These are phyloP conservation scores for Hericium coralloides DNA, from an alignment of 768 basidiomycete genomes.

Conservation along the genomic window DNA sequence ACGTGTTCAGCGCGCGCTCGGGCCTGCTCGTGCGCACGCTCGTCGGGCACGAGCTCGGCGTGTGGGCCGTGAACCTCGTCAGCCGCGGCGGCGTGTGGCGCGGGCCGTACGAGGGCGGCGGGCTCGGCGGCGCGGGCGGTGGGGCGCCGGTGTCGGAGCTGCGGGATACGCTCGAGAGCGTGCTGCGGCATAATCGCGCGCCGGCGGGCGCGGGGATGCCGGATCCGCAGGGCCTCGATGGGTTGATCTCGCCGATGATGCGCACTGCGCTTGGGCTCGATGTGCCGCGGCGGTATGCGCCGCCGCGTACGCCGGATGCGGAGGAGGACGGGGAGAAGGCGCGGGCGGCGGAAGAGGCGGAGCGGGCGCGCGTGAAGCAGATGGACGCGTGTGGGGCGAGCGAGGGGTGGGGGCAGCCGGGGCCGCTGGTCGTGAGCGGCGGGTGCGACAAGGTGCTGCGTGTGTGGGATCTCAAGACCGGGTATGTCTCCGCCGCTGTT, in stretches of 20 bases:
- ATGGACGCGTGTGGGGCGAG: conserved; percentile 57
- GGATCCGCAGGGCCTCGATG: conserved; percentile 11
- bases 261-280: conserved; percentile 43
- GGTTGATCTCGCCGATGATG: conserved; percentile 31
- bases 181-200: conserved; percentile 10
- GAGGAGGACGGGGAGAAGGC: background rate
- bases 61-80: conserved; percentile 85
- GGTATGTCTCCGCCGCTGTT: conserved; percentile 40
- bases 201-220: conserved; percentile 5
- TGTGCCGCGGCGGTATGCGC: conserved; percentile 9
- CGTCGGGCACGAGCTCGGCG: conserved; percentile 79
- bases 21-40: conserved; percentile 74
- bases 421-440: conserved; percentile 78
- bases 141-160: conserved; percentile 1
- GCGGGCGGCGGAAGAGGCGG: background rate
- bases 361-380: conserved; percentile 2
- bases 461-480: conserved; percentile 83
- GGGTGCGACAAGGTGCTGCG: conserved; percentile 89
- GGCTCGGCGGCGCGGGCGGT: background rate
- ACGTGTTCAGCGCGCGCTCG: conserved; percentile 73
- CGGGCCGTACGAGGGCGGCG: conserved; percentile 2
- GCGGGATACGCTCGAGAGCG: conserved; percentile 1
- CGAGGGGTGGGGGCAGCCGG: conserved; percentile 84
- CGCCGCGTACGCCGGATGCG: conserved; percentile 6
- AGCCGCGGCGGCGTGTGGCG: conserved; percentile 43